A percentile compares a stretch with the other conserved stretches of the same genome.
Evolutionary conservation across 2,329 filamentous ascomycete species (phyloP).

Genomic region (Knoxdaviesia proteae): DNA sequence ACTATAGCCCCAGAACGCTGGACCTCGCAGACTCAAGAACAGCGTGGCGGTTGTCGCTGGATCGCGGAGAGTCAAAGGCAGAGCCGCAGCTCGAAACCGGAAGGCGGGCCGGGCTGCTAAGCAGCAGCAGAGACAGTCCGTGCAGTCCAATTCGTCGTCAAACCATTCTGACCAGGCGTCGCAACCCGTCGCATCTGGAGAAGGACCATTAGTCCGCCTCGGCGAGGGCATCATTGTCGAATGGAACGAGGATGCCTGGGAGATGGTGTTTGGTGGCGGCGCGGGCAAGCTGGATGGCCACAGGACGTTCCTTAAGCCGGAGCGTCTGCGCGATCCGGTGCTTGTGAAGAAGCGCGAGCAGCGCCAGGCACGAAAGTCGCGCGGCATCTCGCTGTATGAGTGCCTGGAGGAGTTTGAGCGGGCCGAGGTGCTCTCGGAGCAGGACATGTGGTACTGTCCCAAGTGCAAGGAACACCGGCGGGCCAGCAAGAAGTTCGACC

Average conservation of each 20-base stretch:
- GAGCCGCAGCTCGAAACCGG: too few relatives aligned
- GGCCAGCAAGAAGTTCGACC: conserved; percentile 87
- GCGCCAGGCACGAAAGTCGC: conserved; percentile 30
- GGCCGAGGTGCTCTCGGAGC: conserved; percentile 79
- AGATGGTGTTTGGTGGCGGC: conserved; percentile 44
- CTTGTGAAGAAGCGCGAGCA: conserved; percentile 41
- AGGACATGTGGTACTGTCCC: conserved; percentile 95
- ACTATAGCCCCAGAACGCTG: too few relatives aligned
- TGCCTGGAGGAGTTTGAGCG: conserved; percentile 91
- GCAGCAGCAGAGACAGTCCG: too few relatives aligned
- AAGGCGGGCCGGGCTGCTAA: too few relatives aligned
- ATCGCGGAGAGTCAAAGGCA: too few relatives aligned
- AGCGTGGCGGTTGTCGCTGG: too few relatives aligned
- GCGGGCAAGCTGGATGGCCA: conserved; percentile 32
- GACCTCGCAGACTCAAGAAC: too few relatives aligned
- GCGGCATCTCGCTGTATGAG: conserved; percentile 68
- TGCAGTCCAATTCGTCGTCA: too few relatives aligned
- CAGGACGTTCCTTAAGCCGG: conserved; percentile 31
- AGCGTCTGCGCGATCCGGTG: conserved; percentile 38
- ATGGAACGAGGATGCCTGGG: conserved; percentile 53
- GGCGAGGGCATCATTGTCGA: conserved; percentile 76
- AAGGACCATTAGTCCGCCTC: conserved; percentile 50
- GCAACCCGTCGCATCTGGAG: conserved; percentile 5
- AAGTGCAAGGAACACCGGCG: conserved; percentile 84
- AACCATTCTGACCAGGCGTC: too few relatives aligned